A percentile compares a stretch with the other conserved stretches of the same genome.
phyloP scores from a whole-genome alignment of 1,284 basidiomycete species.

The Marasmius tenuissimus region DNA sequence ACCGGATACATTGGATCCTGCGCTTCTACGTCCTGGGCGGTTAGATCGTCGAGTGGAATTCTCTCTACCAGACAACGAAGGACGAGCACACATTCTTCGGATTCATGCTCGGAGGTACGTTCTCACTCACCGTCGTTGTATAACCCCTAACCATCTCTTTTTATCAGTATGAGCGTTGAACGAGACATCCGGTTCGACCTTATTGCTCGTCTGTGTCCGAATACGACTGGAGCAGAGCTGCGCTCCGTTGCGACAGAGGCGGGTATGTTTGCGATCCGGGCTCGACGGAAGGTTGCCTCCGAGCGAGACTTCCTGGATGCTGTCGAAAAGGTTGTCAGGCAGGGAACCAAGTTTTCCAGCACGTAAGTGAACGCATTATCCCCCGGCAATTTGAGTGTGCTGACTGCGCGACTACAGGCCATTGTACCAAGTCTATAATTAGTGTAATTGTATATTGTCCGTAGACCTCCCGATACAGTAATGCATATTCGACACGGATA shows the following conservation, averaged over 20 bases:
- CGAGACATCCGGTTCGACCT: constrained; percentile 97
- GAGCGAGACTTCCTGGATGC: constrained; percentile 98
- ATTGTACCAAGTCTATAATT: constrained; percentile 76
- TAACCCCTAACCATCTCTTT: constrained; percentile 8
- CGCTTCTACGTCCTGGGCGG: constrained; percentile 93
- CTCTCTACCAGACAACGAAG: constrained; percentile 92
- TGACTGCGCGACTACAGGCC: constrained; percentile 39
- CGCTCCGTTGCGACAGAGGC: constrained; percentile 98
- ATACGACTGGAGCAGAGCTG: constrained; percentile 96
- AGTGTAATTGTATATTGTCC: constrained; percentile 26
- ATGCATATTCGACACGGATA: background rate
- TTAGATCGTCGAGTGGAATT: constrained; percentile 97
- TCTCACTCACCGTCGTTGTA: background rate
- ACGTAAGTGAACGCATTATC: constrained; percentile 55
- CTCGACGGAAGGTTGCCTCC: constrained; percentile 94
- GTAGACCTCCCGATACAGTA: background rate
- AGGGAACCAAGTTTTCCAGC: constrained; percentile 93
- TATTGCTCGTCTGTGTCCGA: constrained; percentile 95
- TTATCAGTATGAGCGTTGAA: constrained; percentile 91
- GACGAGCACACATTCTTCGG: constrained; percentile 93
- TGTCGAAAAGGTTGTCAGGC: constrained; percentile 97
- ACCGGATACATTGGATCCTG: constrained; percentile 98
- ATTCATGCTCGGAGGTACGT: constrained; percentile 92
- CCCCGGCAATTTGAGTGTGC: background rate
- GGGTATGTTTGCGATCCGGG: constrained; percentile 99